These are phyloP conservation scores for Sambucus nigra DNA, from an alignment of 129 eudicot species.

Conservation along the genomic window DNA sequence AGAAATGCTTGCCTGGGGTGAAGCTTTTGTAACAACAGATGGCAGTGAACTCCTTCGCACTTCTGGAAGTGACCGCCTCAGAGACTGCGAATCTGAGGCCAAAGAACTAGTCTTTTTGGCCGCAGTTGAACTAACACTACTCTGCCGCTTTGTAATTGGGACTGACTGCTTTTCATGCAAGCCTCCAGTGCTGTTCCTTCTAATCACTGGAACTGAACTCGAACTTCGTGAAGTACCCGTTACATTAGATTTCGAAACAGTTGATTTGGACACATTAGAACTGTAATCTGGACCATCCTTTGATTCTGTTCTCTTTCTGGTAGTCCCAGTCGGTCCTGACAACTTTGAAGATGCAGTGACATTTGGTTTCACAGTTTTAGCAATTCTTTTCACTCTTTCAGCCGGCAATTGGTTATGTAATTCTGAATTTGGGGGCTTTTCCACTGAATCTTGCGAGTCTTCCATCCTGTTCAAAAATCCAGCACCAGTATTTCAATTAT, in stretches of 20 bases:
- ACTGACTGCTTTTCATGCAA: conserved; percentile 52
- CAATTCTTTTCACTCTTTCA: conserved; percentile 30
- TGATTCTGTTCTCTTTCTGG: conserved; percentile 41
- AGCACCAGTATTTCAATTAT: background rate
- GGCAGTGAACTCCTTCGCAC: conserved; percentile 41
- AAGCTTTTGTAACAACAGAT: conserved; percentile 33
- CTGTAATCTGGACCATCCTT: conserved; percentile 20
- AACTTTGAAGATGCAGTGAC: conserved; percentile 28
- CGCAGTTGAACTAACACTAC: conserved; percentile 19
- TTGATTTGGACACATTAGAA: conserved; percentile 19
- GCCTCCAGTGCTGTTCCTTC: conserved; percentile 91
- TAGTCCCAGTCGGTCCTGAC: conserved; percentile 24
- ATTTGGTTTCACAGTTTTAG: conserved; percentile 28
- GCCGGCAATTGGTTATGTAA: conserved; percentile 18
- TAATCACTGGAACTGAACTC: conserved; percentile 38
- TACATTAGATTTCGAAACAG: conserved; percentile 29
- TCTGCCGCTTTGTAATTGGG: conserved; percentile 29
- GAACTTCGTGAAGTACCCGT: conserved; percentile 33
- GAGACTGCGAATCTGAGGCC: conserved; percentile 40
- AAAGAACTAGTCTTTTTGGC: conserved; percentile 28
- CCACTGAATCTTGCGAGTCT: conserved; percentile 19
- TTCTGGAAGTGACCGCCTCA: conserved; percentile 77
- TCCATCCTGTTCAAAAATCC: conserved; percentile 24
- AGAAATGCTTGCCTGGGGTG: conserved; percentile 23
- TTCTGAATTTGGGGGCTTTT: conserved; percentile 24